These are phyloP conservation scores for Fagopyrum esculentum DNA, from an alignment of 148 eudicot species.

Conservation along the genomic window DNA sequence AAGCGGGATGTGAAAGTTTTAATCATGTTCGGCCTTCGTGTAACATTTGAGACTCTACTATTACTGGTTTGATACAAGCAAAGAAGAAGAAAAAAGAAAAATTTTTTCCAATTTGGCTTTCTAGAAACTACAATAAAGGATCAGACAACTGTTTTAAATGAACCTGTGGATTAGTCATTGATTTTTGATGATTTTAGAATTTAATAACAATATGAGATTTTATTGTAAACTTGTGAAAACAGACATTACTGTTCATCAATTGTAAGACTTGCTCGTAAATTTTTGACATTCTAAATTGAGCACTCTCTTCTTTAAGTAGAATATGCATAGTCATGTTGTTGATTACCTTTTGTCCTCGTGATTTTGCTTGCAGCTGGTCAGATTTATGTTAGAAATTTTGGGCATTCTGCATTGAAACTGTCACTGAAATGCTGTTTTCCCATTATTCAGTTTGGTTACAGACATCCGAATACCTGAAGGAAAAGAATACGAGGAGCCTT, in stretches of 20 bases:
- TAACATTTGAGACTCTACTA: too few species aligned
- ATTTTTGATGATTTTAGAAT: neutral
- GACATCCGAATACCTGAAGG: constrained; percentile 23
- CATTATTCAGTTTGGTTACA: neutral
- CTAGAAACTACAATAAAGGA: neutral
- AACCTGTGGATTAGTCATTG: neutral
- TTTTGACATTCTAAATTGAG: neutral
- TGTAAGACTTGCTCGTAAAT: neutral
- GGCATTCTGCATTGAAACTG: neutral
- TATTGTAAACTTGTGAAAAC: neutral
- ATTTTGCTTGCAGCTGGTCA: neutral
- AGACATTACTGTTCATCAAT: neutral
- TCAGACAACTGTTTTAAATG: neutral
- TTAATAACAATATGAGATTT: neutral
- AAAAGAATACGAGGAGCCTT: constrained; percentile 25
- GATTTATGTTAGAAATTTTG: neutral
- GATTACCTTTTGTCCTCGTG: neutral
- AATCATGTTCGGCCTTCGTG: too few species aligned
- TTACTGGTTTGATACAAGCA: neutral
- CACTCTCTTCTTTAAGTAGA: neutral
- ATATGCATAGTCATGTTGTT: neutral
- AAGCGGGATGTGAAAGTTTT: too few species aligned
- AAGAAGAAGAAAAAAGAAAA: too few species aligned
- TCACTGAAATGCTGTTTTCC: neutral
- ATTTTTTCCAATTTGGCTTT: neutral